Evolutionary conservation across 306 rosid species (phyloP).

Genomic region (Parietaria judaica): DNA sequence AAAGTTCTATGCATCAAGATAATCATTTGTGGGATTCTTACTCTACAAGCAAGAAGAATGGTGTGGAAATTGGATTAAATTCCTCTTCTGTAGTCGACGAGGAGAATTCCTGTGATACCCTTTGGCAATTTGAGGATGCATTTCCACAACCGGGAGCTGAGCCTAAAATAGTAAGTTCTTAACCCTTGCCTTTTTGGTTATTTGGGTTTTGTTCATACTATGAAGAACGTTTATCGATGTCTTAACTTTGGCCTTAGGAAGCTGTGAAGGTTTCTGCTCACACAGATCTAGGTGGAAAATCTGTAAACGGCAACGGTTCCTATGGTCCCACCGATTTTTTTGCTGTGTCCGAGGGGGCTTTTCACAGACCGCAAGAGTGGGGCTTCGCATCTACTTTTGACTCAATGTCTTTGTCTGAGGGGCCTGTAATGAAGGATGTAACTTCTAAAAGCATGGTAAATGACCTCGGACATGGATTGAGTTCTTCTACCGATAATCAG

Average conservation of each 20-base stretch:
- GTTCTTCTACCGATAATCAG: conserved; percentile 10
- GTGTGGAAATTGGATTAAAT: conserved; percentile 17
- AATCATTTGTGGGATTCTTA: conserved; percentile 17
- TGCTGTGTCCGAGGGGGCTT: conserved; percentile 22
- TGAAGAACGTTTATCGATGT: conserved; percentile 10
- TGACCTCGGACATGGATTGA: conserved; percentile 9
- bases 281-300: conserved; percentile 16
- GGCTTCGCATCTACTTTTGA: conserved; percentile 33
- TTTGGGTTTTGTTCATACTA: conserved; percentile 12
- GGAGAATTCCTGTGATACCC: conserved; percentile 18
- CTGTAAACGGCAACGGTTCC: conserved; percentile 24
- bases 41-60: conserved; percentile 24
- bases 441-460: conserved; percentile 19
- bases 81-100: conserved; percentile 16
- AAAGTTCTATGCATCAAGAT: conserved; percentile 23
- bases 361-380: conserved; percentile 37
- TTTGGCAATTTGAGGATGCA: conserved; percentile 42
- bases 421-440: background rate
- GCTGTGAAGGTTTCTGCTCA: conserved; percentile 29
- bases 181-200: conserved; percentile 3
- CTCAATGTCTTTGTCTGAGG: conserved; percentile 30
- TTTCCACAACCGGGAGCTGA: conserved; percentile 24
- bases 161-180: conserved; percentile 40
- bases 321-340: conserved; percentile 25
- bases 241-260: conserved; percentile 37